Conservation (phyloP, 331 rosid species). For the Telfairia occidentalis region DNA sequence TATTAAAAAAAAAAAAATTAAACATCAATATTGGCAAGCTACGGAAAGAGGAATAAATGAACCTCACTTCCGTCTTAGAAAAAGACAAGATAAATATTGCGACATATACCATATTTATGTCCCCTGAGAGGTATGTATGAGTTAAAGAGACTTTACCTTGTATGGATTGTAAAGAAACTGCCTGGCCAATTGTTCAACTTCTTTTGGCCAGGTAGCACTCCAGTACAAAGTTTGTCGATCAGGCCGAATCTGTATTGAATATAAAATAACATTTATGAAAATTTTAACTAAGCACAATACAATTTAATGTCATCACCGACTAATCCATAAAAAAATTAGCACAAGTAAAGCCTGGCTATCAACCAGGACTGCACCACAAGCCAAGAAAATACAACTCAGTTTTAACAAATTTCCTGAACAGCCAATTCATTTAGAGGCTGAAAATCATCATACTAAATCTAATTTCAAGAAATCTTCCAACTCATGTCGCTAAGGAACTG, state of each 20-base stretch:
- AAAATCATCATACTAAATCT: not conserved
- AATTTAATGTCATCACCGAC: slow-evolving; percentile 1
- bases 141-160: slow-evolving; percentile 42
- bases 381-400: not conserved
- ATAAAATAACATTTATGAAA: not conserved
- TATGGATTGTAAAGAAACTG: slow-evolving; percentile 89
- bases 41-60: not conserved
- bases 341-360: slow-evolving; percentile 5
- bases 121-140: not conserved
- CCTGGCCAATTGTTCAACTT: slow-evolving; percentile 83
- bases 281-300: not conserved
- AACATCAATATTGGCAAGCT: not conserved
- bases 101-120: not conserved
- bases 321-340: slow-evolving; percentile 6
- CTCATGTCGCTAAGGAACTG: not conserved
- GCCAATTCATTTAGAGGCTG: not conserved
- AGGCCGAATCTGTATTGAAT: slow-evolving; percentile 63
- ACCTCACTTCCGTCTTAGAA: not conserved
- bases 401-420: not conserved
- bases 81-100: not conserved
- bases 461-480: not conserved
- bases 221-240: slow-evolving; percentile 96
- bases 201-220: slow-evolving; percentile 99
- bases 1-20: not conserved
- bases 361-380: slow-evolving; percentile 12